phyloP scores from a whole-genome alignment of 1,284 basidiomycete genomes.

The Grifola frondosa region DNA sequence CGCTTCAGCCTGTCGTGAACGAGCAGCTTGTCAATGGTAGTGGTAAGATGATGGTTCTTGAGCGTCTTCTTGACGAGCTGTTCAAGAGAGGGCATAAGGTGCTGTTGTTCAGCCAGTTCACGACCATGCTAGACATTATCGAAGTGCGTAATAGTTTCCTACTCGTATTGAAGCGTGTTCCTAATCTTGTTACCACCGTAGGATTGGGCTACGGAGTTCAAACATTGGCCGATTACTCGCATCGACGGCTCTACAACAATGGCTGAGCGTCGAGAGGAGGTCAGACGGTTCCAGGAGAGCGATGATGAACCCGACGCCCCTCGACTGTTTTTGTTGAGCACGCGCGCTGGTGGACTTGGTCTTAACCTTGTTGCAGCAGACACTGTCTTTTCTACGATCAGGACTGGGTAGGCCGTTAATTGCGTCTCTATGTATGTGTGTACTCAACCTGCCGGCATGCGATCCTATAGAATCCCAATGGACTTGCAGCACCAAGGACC shows the following conservation, averaged over 20 bases:
- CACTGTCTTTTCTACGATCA: conserved; percentile 93
- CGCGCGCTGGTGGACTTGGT: conserved; percentile 88
- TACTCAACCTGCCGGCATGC: too few relatives aligned
- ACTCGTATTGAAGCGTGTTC: conserved; percentile 1
- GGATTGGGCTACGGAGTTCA: conserved; percentile 85
- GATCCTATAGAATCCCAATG: conserved; percentile 78
- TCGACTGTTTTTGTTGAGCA: conserved; percentile 86
- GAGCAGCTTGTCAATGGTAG: conserved; percentile 82
- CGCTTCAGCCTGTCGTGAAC: conserved; percentile 60
- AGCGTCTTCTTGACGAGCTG: conserved; percentile 84
- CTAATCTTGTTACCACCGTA: conserved; percentile 30
- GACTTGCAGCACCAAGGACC: conserved; percentile 93
- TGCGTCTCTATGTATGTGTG: too few relatives aligned
- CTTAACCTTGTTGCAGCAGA: conserved; percentile 94
- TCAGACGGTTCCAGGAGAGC: conserved; percentile 83
- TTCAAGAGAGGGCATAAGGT: conserved; percentile 87
- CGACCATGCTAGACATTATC: conserved; percentile 93
- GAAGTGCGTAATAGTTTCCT: conserved; percentile 50
- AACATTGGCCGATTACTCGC: conserved; percentile 81
- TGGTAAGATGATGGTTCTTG: conserved; percentile 96
- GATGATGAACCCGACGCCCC: conserved; percentile 67
- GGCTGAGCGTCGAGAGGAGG: conserved; percentile 79
- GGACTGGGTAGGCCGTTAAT: conserved; percentile 91
- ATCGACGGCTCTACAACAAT: conserved; percentile 88
- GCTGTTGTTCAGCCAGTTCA: conserved; percentile 93